Base-by-base conservation (phyloP, 768 basidiomycete species). In the Phlegmacium glaucopus region DNA sequence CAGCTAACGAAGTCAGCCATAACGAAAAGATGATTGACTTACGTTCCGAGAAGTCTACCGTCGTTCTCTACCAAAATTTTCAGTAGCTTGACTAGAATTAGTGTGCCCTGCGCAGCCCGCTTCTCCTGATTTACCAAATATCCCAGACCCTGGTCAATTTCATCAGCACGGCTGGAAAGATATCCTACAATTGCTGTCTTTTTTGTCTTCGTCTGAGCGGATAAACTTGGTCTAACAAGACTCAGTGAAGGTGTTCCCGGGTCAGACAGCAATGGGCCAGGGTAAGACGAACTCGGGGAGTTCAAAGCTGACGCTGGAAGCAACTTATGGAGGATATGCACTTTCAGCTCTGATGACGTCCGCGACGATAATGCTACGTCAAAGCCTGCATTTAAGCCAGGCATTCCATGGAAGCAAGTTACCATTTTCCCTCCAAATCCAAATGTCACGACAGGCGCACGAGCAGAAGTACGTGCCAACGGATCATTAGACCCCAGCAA, bases 341-440 rank as follows among this genome's bases (percentile, higher is more conserved):
- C 76, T 51, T 80, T 76, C 16, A 95, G 69, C 34, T 79, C 77
- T 2, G 84, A 85, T 9, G 85, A 80, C 42, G 80, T 80, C 26
- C 87, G 79, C 12, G 83, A 80, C 10, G 85, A 79, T 18, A 90
- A 69, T 1, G 87, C 84, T 40, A 90, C 81, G 63, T 91, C 86
- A 61, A 90, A 85, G 36, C 87, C 85, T 15, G 85, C 82, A 62
- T 74, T 81, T 61, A 86, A 64, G 12, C 80, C 78, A 10, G 78
- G 70, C 43, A 79, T 75, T 26, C 80, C 78, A 55, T 90, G 92
- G 72, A 95, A 96, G 63, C 90, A 94, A 7, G 90, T 85, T 8
- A 94, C 77, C 48, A 97, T 58, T 59, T 87, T 87, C 9, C 94
- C 94, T n/a, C 93, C 93, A 57, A 94, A 94, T 0, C 95, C 95